A percentile compares a stretch with the other conserved stretches of the same genome.
These are phyloP conservation scores for Hamamelis virginiana DNA, from an alignment of 164 flowering plant genomes.

Conservation along the genomic window DNA sequence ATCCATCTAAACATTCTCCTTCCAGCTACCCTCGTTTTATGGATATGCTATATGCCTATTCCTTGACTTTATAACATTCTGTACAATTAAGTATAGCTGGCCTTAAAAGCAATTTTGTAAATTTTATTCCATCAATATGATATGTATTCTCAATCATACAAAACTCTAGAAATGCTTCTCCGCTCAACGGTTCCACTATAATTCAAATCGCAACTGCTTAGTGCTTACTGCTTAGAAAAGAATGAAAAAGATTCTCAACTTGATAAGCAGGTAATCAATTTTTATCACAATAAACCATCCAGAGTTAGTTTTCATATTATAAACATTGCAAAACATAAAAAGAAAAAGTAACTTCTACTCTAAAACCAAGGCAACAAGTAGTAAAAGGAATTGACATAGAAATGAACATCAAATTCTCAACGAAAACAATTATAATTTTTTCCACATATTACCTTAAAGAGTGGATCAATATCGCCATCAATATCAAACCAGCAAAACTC, in stretches of 20 bases:
- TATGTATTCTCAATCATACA: background rate
- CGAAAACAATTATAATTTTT: background rate
- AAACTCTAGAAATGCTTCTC: background rate
- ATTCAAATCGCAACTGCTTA: too few relatives aligned
- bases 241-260: too few relatives aligned
- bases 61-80: background rate
- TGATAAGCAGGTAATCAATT: too few relatives aligned
- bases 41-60: background rate
- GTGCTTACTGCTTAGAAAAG: too few relatives aligned
- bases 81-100: background rate
- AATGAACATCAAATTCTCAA: background rate
- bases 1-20: background rate
- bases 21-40: background rate
- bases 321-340: too few relatives aligned
- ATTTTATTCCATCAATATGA: too few relatives aligned
- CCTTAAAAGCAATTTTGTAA: background rate
- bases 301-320: too few relatives aligned
- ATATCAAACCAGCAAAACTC: slow-evolving; percentile 91
- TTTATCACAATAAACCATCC: too few relatives aligned
- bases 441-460: slow-evolving; percentile 73
- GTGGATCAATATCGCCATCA: slow-evolving; percentile 89
- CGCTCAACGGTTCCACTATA: background rate
- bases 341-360: background rate
- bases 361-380: background rate
- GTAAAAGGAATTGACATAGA: background rate